Conservation (phyloP, 2,329 filamentous ascomycete genomes). For the Beauveria australis region DNA sequence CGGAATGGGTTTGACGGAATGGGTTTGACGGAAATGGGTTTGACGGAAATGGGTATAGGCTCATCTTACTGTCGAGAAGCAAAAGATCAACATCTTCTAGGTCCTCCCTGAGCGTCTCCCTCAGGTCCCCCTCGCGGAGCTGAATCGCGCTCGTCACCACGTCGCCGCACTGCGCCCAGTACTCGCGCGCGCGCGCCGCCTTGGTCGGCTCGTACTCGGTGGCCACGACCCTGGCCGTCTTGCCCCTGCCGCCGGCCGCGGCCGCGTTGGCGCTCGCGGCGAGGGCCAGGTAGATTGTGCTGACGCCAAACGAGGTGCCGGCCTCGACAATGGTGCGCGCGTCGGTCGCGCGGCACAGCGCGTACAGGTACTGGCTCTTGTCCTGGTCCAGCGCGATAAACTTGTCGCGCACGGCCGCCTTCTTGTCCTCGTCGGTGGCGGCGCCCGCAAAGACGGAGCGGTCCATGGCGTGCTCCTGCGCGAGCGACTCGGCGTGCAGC, state of each 20-base stretch:
- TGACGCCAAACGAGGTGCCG: conserved; percentile 50
- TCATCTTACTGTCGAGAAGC: conserved; percentile 46
- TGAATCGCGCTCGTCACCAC: conserved; percentile 40
- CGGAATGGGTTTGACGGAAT: too few relatives aligned
- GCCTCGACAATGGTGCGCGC: conserved; percentile 46
- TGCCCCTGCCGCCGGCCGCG: neutral
- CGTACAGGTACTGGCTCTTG: conserved; percentile 45
- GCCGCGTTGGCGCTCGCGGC: conserved; percentile 37
- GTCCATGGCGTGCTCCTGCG: conserved; percentile 13
- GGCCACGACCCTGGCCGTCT: conserved; percentile 35
- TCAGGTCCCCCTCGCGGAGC: conserved; percentile 44
- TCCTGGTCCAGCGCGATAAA: conserved; percentile 49
- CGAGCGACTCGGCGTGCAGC: conserved; percentile 14
- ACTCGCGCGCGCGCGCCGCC: conserved; percentile 35
- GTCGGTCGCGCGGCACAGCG: conserved; percentile 34
- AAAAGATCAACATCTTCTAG: conserved; percentile 28
- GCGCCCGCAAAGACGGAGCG: conserved; percentile 1
- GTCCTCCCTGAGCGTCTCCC: conserved; percentile 34
- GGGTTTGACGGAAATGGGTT: neutral
- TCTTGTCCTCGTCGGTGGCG: conserved; percentile 19
- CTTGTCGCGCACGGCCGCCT: conserved; percentile 35
- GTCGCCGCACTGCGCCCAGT: conserved; percentile 42
- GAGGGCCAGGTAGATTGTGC: conserved; percentile 50
- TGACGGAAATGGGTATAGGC: neutral
- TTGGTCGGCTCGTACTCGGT: conserved; percentile 49